phyloP scores from a whole-genome alignment of 148 eudicot species.

The Amaranthus cruentus region DNA sequence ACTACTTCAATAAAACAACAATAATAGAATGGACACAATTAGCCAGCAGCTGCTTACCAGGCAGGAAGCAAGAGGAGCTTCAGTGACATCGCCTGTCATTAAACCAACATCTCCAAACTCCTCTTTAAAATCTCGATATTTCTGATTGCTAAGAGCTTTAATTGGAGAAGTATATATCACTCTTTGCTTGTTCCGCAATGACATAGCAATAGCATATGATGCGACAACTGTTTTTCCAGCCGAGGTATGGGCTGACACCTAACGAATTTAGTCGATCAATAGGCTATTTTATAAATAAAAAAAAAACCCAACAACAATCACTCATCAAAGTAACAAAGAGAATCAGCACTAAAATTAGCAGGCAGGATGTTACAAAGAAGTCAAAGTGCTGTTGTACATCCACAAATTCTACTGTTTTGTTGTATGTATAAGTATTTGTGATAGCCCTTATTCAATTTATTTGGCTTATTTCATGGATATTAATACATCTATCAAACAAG shows the following conservation, averaged over 20 bases:
- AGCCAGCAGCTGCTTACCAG: slow-evolving; percentile 49
- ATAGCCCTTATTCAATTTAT: too few relatives aligned
- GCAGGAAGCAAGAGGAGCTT: slow-evolving; percentile 98
- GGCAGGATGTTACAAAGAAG: neutral
- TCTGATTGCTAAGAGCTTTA: slow-evolving; percentile 97
- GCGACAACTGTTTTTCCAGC: slow-evolving; percentile 99
- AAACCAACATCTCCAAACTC: slow-evolving; percentile 98
- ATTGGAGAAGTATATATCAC: slow-evolving; percentile 96
- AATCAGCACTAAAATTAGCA: neutral
- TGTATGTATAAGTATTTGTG: too few relatives aligned
- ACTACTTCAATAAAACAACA: neutral
- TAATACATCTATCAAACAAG: too few relatives aligned
- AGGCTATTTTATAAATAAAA: neutral
- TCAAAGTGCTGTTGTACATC: neutral
- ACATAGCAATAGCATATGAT: slow-evolving; percentile 91
- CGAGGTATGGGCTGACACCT: slow-evolving; percentile 99
- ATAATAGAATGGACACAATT: slow-evolving; percentile 2
- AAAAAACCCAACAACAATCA: neutral
- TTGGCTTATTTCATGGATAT: too few relatives aligned
- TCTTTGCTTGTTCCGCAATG: slow-evolving; percentile 81
- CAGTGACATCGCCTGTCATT: slow-evolving; percentile 99
- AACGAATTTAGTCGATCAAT: slow-evolving; percentile 9
- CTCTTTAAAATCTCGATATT: slow-evolving; percentile 95
- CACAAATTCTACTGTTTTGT: neutral
- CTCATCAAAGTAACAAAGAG: neutral